Base-by-base conservation (phyloP, 148 eudicot species). In the Cornus kousa region DNA sequence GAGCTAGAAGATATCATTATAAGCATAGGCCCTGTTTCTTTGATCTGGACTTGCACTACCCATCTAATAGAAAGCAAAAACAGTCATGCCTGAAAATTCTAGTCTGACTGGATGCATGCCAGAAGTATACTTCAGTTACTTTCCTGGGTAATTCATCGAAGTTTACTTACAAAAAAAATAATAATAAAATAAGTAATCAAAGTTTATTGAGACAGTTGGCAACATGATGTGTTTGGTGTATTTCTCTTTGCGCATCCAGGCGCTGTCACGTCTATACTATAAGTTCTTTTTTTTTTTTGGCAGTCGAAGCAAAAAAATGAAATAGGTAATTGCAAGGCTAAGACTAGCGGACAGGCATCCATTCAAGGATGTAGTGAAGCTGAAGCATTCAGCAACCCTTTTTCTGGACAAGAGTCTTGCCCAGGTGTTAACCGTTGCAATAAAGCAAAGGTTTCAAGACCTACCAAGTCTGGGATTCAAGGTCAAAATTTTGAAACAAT, bases 401-500 rank as follows among this genome's bases (percentile, higher is more conserved):
- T 28, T 28, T 28, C 28, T 28, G 28, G 28, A 28, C 28, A 28
- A 28, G 28, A 28, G 28, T 28, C 28, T 28, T 28, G 28, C 28
- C 28, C 28, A 28, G 28, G 28, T 28, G 28, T 28, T 28, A 28
- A 28, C 28, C 28, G 28, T 28, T 28, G 28, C 28, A 28, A 28
- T 28, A 28, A 28, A 28, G 28, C 28, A 28, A 28, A 28, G 28
- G 28, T 28, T 28, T 28, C 50, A 50, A 75, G 16, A 73, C 31
- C 46, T 43, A 72, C 19, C 43, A 87, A 73, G 57, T 33, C 68
- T 74, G 83, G 60, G 73, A 23, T 62, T 64, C 79, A 68, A 62
- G 80, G 70, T 77, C 74, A 70, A 60, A 78, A 72, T 70, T 81
- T 78, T 40, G 90, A 70, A 67, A 62, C 23, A 68, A 67, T 50